phyloP scores from a whole-genome alignment of 1,139 yeast genomes.

The Meyerozyma carpophila region DNA sequence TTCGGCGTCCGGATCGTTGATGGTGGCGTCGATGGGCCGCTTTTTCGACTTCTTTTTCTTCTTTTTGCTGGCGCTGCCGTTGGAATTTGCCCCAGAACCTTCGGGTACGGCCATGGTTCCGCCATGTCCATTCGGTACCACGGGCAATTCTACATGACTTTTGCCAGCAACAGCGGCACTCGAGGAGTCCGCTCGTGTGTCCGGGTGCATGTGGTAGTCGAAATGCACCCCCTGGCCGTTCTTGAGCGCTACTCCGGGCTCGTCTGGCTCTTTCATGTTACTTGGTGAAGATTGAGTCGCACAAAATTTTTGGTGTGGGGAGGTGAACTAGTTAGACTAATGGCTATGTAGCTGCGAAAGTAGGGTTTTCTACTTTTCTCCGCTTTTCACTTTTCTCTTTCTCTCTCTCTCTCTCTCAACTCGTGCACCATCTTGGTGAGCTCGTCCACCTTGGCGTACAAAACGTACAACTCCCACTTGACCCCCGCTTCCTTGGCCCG shows the following conservation, averaged over 20 bases:
- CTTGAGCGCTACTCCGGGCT: constrained; percentile 11
- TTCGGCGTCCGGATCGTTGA: constrained; percentile 54
- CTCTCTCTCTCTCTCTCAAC: constrained; percentile 29
- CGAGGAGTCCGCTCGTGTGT: background rate
- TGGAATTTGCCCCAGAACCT: constrained; percentile 7
- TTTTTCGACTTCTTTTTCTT: constrained; percentile 15
- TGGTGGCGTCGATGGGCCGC: constrained; percentile 30
- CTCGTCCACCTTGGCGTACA: constrained; percentile 46
- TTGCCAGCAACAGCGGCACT: constrained; percentile 2
- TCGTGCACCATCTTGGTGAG: constrained; percentile 37
- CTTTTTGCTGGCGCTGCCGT: constrained; percentile 28
- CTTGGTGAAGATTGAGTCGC: background rate
- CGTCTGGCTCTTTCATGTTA: background rate
- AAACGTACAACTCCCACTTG: constrained; percentile 60
- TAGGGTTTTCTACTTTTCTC: too few relatives aligned
- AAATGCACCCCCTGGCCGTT: constrained; percentile 59
- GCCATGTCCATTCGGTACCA: constrained; percentile 7
- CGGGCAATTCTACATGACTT: background rate
- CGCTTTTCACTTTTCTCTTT: background rate
- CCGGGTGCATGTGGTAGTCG: constrained; percentile 31
- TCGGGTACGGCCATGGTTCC: background rate
- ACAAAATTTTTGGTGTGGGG: constrained; percentile 1
- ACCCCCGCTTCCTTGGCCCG: constrained; percentile 53
- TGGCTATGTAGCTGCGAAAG: too few relatives aligned
- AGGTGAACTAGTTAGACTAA: too few relatives aligned